phyloP scores from a whole-genome alignment of 106 monocot genomes.

The Dendrobium catenatum region DNA sequence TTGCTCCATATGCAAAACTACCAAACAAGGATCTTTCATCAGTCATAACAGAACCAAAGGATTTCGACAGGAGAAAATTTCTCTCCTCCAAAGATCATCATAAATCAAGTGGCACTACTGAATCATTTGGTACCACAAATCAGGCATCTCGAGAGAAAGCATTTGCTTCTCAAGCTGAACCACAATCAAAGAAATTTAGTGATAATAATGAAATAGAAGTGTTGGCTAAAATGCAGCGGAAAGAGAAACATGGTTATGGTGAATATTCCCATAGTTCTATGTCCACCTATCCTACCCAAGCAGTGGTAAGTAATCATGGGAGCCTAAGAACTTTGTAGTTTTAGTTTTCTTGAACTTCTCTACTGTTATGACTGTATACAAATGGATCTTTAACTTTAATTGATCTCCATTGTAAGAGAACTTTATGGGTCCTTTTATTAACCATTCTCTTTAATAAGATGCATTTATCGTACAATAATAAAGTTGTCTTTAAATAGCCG shows the following conservation, averaged over 20 bases:
- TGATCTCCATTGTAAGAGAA: not conserved
- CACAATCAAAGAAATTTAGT: slow-evolving; percentile 37
- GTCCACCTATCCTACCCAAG: slow-evolving; percentile 36
- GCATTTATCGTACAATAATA: not conserved
- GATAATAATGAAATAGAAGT: slow-evolving; percentile 34
- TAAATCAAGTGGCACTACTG: slow-evolving; percentile 30
- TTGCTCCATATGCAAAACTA: slow-evolving; percentile 20
- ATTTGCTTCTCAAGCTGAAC: slow-evolving; percentile 39
- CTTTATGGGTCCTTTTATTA: not conserved
- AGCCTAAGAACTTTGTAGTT: not conserved
- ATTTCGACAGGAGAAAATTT: slow-evolving; percentile 36
- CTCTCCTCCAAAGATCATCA: slow-evolving; percentile 22
- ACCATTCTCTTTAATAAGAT: not conserved
- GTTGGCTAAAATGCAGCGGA: slow-evolving; percentile 20
- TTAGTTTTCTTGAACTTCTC: not conserved
- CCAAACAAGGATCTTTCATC: slow-evolving; percentile 30
- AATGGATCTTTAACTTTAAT: not conserved
- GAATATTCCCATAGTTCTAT: slow-evolving; percentile 21
- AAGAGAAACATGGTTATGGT: slow-evolving; percentile 38
- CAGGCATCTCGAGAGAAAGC: slow-evolving; percentile 32
- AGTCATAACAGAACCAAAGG: slow-evolving; percentile 27
- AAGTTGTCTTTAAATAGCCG: not conserved
- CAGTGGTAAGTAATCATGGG: slow-evolving; percentile 29
- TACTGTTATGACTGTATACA: not conserved
- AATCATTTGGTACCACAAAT: slow-evolving; percentile 30